Percentiles rank a stretch among this genome's conserved stretches.
These are phyloP conservation scores for Suillus fuscotomentosus DNA, from an alignment of 768 basidiomycete species.

Conservation along the genomic window DNA sequence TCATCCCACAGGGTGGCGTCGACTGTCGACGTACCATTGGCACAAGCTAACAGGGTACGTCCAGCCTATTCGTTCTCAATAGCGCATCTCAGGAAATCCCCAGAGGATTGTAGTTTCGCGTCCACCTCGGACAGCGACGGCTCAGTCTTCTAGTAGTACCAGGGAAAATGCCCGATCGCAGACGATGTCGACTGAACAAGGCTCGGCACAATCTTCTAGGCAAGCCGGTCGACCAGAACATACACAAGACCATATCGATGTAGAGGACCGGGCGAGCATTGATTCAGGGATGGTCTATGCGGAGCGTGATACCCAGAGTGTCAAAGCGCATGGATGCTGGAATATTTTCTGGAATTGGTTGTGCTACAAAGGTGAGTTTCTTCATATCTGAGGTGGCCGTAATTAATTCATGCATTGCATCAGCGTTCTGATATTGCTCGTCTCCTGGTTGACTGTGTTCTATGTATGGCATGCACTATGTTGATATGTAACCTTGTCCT, in stretches of 20 bases:
- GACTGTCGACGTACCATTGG: neutral
- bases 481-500: neutral
- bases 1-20: neutral
- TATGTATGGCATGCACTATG: neutral
- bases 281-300: neutral
- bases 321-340: neutral
- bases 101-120: neutral
- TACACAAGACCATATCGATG: neutral
- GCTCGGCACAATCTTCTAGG: neutral
- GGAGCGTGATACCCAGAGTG: neutral
- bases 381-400: neutral
- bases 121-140: neutral
- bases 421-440: neutral
- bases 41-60: neutral
- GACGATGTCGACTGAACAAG: neutral
- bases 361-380: neutral
- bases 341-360: neutral
- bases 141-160: neutral
- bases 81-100: neutral
- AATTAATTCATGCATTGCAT: neutral
- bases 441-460: neutral
- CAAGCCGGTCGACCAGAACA: neutral
- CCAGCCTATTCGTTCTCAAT: neutral
- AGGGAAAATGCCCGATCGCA: neutral
- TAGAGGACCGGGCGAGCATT: neutral